phyloP scores from a whole-genome alignment of 495 filamentous ascomycete species.

The Penicillium tannophilum region DNA sequence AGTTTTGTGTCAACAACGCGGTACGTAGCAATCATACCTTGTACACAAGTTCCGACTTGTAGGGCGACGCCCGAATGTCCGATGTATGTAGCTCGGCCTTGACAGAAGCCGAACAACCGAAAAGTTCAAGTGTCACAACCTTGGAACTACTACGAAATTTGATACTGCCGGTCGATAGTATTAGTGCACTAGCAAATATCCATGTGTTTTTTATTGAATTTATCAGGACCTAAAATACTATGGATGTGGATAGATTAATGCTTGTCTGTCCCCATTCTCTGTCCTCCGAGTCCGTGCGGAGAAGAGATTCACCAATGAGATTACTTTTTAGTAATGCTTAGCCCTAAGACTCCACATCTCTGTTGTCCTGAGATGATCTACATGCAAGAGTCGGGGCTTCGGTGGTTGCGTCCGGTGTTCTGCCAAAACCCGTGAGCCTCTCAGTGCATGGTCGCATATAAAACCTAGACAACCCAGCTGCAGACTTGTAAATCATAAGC shows the following conservation, averaged over 20 bases:
- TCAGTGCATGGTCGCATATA: neutral
- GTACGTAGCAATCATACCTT: no score
- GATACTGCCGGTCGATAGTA: no score
- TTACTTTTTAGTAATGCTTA: neutral
- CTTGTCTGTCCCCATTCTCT: neutral
- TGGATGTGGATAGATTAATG: neutral
- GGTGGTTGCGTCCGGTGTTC: neutral
- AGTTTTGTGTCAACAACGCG: no score
- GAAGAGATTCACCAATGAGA: no score
- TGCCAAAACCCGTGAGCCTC: neutral
- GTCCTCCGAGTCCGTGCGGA: no score
- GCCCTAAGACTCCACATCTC: neutral
- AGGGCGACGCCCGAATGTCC: no score
- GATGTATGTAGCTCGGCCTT: neutral
- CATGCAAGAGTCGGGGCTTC: neutral
- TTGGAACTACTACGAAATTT: neutral
- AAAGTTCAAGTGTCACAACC: neutral
- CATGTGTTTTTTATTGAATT: no score
- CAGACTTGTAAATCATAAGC: neutral
- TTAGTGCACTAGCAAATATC: no score
- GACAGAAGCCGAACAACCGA: neutral
- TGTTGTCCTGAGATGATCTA: neutral
- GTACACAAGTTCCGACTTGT: no score
- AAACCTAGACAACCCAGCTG: neutral
- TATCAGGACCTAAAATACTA: no score